Conservation (phyloP, 164 flowering plant genomes). For the Cinnamomum chago region DNA sequence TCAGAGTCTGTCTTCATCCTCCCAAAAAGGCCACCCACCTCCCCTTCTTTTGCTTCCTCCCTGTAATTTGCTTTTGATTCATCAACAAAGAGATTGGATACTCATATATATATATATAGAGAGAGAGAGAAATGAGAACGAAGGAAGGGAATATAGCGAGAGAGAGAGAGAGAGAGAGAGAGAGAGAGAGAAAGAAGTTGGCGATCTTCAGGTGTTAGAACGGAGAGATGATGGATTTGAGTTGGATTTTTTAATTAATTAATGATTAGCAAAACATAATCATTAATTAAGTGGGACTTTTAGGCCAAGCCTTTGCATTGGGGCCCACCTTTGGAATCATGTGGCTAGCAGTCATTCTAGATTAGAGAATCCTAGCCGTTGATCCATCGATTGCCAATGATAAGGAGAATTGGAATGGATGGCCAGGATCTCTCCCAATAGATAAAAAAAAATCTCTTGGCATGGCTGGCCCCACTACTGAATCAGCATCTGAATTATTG, state of each 20-base stretch:
- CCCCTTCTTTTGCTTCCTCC: conserved; percentile 20
- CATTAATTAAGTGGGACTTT: too few species aligned
- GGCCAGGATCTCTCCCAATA: background rate
- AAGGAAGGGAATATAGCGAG: background rate
- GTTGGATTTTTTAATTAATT: conserved; percentile 12
- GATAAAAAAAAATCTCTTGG: too few species aligned
- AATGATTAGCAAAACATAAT: background rate
- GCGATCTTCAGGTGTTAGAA: conserved; percentile 42
- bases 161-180: conserved; percentile 14
- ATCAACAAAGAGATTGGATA: too few species aligned
- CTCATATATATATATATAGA: too few species aligned
- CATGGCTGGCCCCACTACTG: too few species aligned
- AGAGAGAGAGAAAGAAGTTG: conserved; percentile 19
- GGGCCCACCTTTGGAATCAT: background rate
- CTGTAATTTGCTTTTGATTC: conserved; percentile 18
- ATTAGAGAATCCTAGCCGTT: background rate
- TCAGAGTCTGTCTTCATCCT: conserved; percentile 43
- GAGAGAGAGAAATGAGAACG: background rate
- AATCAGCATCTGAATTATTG: too few species aligned
- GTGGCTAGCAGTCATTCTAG: background rate
- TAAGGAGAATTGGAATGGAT: background rate
- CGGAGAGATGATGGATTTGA: conserved; percentile 27
- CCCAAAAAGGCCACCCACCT: conserved; percentile 33
- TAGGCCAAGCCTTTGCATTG: background rate
- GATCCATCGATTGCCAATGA: background rate